Percentiles rank a stretch among this genome's conserved stretches.
These are phyloP conservation scores for Daldinia grandis DNA, from an alignment of 495 filamentous ascomycete species.

Conservation along the genomic window DNA sequence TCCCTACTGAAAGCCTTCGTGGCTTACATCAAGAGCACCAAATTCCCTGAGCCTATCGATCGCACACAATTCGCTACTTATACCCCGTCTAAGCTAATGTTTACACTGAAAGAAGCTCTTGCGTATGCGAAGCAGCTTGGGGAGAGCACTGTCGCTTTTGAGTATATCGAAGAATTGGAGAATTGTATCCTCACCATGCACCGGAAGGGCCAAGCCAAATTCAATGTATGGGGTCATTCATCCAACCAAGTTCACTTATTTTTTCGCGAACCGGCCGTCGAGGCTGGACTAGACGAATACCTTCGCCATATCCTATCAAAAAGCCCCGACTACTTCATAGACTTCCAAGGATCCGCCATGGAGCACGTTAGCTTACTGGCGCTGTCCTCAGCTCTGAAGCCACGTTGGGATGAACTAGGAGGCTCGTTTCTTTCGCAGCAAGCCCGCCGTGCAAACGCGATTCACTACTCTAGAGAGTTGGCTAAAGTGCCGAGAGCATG, in stretches of 20 bases:
- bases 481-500: not conserved
- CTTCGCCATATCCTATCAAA: not conserved
- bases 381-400: not conserved
- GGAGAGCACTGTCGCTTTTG: not conserved
- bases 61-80: not conserved
- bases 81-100: not conserved
- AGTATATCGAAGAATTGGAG: not conserved
- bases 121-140: not conserved
- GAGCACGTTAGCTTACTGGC: not conserved
- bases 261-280: not conserved
- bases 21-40: constrained; percentile 3
- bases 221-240: not conserved
- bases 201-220: not conserved
- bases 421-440: not conserved
- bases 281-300: not conserved
- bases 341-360: not conserved
- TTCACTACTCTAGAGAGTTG: not conserved
- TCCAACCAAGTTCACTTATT: not conserved
- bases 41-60: not conserved
- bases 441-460: not conserved
- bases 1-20: not conserved
- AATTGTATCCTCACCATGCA: not conserved
- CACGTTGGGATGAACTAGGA: not conserved
- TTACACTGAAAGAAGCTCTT: not conserved
- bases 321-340: not conserved